Base-by-base conservation (phyloP, 73 alveolate genomes). In the Paramecium bursaria region DNA sequence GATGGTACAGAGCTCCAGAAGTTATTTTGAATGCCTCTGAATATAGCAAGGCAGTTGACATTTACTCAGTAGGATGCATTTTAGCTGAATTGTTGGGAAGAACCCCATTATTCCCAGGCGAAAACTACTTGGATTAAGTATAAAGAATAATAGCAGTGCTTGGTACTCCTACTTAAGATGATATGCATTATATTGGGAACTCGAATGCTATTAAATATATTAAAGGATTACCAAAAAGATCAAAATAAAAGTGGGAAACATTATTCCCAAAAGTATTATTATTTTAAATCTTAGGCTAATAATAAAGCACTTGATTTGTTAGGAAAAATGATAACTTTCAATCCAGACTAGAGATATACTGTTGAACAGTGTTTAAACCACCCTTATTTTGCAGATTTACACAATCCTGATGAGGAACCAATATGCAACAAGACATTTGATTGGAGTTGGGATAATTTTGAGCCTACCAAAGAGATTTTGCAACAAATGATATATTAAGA, bases 141-240 rank as follows among this genome's bases (percentile, higher is more conserved):
- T 90, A 94, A 52, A 87, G 95, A 67, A 92, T 91, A 1, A 90
- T 94, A 52, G 95, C 97, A 14, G 96, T 94, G 44, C 75, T 94
- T n/a, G 98, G 98, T 2, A 94, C 97, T 2, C 98, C 98, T 15
- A 92, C 95, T 21, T 53, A 86, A 25, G 97, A 94, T 23, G 98
- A 94, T 73, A 75, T 94, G 91, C 85, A 91, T 3, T 94, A 92
- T 77, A 94, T 94, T 74, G 98, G 98, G 2, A 96, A 96, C 67
- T 91, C 86, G 47, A 91, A 92, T 42, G 96, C 96, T 1, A 95
- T 92, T 74, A 95, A 94, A 85, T 94, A 85, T 49, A 93, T 96
- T 17, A 80, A 88, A 60, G 86, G 93, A 67, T 87, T 94, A 23
- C 96, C 96, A 2, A 91, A 92, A 67, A 82, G 96, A 82, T 90